A percentile compares a stretch with the other conserved stretches of the same genome.
Evolutionary conservation across 352 stramenopile genomes (phyloP).

Genomic region (Vaucheria bursata): DNA sequence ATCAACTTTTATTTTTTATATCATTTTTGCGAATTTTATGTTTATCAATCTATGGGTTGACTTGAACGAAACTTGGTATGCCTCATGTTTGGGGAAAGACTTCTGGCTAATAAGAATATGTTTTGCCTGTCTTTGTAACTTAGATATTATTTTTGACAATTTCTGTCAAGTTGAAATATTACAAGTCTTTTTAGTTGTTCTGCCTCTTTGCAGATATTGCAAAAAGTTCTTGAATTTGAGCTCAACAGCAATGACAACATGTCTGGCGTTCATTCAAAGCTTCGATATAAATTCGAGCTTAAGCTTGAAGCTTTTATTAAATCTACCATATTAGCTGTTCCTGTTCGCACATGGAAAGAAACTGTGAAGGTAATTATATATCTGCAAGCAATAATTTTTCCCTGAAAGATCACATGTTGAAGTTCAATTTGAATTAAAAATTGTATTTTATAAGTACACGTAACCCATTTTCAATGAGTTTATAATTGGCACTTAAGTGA

Average conservation of each 20-base stretch:
- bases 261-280: background rate
- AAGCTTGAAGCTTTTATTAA: conserved; percentile 36
- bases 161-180: background rate
- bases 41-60: too few relatives aligned
- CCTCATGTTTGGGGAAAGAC: too few relatives aligned
- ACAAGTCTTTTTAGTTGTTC: background rate
- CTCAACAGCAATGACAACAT: background rate
- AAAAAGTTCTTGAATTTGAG: conserved; percentile 27
- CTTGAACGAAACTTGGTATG: too few relatives aligned
- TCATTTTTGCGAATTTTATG: too few relatives aligned
- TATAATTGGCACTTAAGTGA: background rate
- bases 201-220: conserved; percentile 17
- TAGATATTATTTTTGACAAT: background rate
- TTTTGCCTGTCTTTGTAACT: background rate
- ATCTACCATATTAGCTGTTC: conserved; percentile 15
- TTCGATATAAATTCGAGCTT: background rate
- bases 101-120: background rate
- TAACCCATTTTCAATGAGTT: background rate
- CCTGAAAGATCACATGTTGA: background rate
- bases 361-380: conserved; percentile 22
- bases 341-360: conserved; percentile 24
- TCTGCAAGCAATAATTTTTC: background rate
- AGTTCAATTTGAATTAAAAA: background rate
- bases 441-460: conserved; percentile 7
- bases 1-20: too few relatives aligned